Evolutionary conservation across 495 filamentous ascomycete species (phyloP), one percentile per base, ranked within the genome.

Genomic region (Neurospora sublineolata): DNA sequence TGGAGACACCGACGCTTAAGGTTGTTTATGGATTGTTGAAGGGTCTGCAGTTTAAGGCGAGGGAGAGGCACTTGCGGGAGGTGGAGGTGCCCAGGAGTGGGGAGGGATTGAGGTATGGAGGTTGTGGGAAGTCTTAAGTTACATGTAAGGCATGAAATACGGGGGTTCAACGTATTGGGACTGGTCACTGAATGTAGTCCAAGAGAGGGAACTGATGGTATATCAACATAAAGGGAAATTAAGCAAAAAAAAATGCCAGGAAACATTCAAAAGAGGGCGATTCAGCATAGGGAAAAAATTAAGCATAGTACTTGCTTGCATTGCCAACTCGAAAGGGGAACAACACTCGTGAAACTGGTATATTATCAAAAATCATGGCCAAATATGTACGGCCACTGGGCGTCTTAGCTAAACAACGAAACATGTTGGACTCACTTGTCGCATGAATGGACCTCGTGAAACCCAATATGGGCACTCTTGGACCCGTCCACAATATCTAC

Each of bases 1-100:
- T 88, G 1, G 68, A 79, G 2, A 83, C 80, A 69, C 86, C 85
- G 9, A 86, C 80, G 20, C 75, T 87, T 39, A 76, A 70, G 70
- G 77, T 83, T 69, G 67, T 86, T 12, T 87, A 85, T 74, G 72
- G 73, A 1, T 68, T 84, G 36, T 71, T 82, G 37, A 86, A 81
- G 75, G 80, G 76, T 4, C 52, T 86, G 20, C 84, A 86, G 73
- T 79, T 75, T 75, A 75, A 79, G 69, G 76, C 74, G 3, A 84
- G 79, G 75, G 79, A 81, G 70, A 67, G 68, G 37, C 80, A 78
- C 73, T 27, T 58, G n/a, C 80, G 80, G 1, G 40, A 80, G 3
- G 37, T 76, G 37, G 39, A 71, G 42, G 70, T 71, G 16, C 11
- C 30, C 1, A 38, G 1, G 30, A 69, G 30, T 36, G 68, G 36